Evolutionary conservation across 495 filamentous ascomycete genomes (phyloP), one percentile per base, ranked within the genome.

Genomic region (Apiosordaria backusii): DNA sequence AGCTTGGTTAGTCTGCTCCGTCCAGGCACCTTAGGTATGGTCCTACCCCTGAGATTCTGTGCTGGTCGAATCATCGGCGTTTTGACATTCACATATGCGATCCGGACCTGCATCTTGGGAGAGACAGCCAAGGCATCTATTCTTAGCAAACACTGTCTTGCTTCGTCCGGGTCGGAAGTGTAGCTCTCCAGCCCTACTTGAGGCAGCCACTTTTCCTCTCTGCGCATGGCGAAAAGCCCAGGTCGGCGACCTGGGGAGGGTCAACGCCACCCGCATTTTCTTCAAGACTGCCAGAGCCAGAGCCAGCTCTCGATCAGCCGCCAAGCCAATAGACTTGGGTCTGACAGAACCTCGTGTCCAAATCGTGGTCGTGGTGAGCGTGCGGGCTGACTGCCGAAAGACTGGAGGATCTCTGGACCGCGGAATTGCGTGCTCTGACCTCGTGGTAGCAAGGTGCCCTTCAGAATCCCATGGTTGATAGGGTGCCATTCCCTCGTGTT

Each of bases 291-390:
- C 4, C 9, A 15, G 22, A 29, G 6, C 18, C 24, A 18, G 45
- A 22, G 27, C 60, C 22, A 62, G 16, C 25, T 10, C 35, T 24
- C 25, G 15, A 57, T n/a, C 35, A 18, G 50, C 23, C 40, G 65
- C 65, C 65, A 67, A 63, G 65, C 60, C 65, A 67, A 63, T 63
- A 63, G 65, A 24, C 52, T 45, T 53, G 16, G 54, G 65, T 67
- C 23, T 52, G 53, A 67, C 65, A 54, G 27, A 53, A 19, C 13
- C 26, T 29, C 24, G 40, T 63, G 18, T 50, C 27, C 65, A 27
- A 50, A 50, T 27, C 50, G 53, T 62, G 5, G 15, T 18, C 19
- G 52, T 26, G 57, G 16, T 16, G 27, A 60, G 23, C 19, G 26
- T 35, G 21, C 24, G 13, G 35, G 35, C 35, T 3, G 24, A 18